Percentiles rank a stretch among this genome's conserved stretches.
Evolutionary conservation across 352 stramenopile species (phyloP).

Genomic region (Pythium utonaiense): DNA sequence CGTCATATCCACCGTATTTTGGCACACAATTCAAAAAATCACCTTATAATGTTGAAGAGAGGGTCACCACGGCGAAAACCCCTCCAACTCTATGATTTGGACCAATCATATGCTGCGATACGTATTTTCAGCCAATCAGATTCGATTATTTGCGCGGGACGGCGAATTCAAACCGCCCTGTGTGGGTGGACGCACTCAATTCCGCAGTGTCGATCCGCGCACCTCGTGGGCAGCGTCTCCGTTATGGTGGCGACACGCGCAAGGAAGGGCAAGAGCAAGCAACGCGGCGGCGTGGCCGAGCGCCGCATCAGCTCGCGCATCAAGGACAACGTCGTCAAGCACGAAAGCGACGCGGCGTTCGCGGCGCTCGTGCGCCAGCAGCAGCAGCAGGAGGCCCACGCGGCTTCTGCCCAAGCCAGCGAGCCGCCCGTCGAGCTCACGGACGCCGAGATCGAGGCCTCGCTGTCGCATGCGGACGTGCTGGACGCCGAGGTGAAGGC

Average conservation of each 20-base stretch:
- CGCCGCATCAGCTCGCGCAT: slow-evolving; percentile 25
- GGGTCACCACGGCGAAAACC: neutral
- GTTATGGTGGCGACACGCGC: slow-evolving; percentile 14
- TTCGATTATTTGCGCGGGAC: slow-evolving; percentile 14
- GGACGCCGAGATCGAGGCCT: slow-evolving; percentile 24
- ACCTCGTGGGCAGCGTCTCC: neutral
- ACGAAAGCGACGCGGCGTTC: neutral
- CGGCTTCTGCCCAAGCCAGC: neutral
- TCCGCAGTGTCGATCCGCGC: neutral
- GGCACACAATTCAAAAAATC: neutral
- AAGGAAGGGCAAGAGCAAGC: slow-evolving; percentile 4
- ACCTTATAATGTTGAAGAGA: neutral
- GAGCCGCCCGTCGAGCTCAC: slow-evolving; percentile 13
- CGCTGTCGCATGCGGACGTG: slow-evolving; percentile 21
- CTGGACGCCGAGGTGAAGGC: slow-evolving; percentile 16
- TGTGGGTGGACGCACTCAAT: slow-evolving; percentile 1
- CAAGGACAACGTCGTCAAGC: slow-evolving; percentile 10
- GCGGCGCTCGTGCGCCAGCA: neutral
- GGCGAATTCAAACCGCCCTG: neutral
- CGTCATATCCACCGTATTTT: neutral
- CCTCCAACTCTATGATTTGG: slow-evolving; percentile 6
- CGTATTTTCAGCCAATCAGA: slow-evolving; percentile 20
- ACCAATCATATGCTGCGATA: neutral
- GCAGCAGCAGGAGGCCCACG: neutral
- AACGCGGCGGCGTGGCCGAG: slow-evolving; percentile 6